Evolutionary conservation across 257 asterid genomes (phyloP).

Genomic region (Solanum corneliomulleri): DNA sequence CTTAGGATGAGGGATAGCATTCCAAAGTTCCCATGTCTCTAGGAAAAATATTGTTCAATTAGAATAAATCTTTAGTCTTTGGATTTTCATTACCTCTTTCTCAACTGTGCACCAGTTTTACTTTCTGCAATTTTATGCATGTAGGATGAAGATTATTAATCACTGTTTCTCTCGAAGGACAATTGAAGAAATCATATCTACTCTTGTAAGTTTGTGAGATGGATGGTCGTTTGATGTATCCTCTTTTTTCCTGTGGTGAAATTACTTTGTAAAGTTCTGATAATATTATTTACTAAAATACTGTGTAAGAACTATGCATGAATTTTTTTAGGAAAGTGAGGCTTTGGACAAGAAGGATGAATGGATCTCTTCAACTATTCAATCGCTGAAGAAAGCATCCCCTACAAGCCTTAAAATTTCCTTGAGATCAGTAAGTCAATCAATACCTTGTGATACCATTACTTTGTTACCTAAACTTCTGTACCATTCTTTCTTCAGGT

Average conservation of each 20-base stretch:
- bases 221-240: neutral
- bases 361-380: too few species aligned
- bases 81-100: neutral
- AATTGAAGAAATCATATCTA: slow-evolving; percentile 50
- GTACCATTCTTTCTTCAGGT: neutral
- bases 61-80: neutral
- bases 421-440: too few species aligned
- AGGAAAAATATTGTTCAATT: neutral
- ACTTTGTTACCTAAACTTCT: neutral
- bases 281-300: neutral
- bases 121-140: neutral
- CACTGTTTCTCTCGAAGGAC: slow-evolving; percentile 63
- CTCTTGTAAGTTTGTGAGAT: slow-evolving; percentile 42
- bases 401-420: too few species aligned
- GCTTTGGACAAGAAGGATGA: too few species aligned
- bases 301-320: neutral
- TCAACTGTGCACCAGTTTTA: neutral
- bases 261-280: neutral
- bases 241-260: neutral
- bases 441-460: neutral
- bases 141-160: slow-evolving; percentile 55
- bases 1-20: neutral
- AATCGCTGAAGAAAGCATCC: too few species aligned
- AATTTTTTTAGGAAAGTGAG: neutral
- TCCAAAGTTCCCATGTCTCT: neutral